phyloP scores from a whole-genome alignment of 345 rosid species.

The Physaria fendleri region DNA sequence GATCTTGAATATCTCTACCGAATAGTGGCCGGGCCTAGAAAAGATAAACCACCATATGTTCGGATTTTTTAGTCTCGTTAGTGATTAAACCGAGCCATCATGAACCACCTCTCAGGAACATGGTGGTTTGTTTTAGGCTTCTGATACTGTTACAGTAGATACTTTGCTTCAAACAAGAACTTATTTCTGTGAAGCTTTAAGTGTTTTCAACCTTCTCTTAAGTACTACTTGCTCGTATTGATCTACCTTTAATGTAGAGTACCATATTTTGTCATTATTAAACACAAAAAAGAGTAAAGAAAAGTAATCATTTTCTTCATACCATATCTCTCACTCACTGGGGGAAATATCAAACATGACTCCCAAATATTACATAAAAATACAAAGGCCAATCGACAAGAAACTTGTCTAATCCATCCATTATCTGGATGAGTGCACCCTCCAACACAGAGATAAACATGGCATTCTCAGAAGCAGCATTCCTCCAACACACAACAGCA shows the following conservation, averaged over 20 bases:
- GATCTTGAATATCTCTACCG: slow-evolving; percentile 81
- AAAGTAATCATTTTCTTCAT: neutral
- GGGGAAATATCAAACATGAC: neutral
- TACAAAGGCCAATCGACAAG: no score
- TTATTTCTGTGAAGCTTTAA: neutral
- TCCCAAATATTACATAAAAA: neutral
- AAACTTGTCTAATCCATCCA: no score
- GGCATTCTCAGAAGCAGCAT: slow-evolving; percentile 35
- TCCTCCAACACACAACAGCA: slow-evolving; percentile 46
- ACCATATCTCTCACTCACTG: no score
- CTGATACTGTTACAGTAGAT: neutral
- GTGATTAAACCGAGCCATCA: neutral
- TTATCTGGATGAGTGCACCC: neutral
- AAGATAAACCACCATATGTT: slow-evolving; percentile 72
- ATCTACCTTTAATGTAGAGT: neutral
- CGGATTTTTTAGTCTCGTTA: slow-evolving; percentile 29
- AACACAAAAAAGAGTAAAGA: neutral
- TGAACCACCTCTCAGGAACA: neutral
- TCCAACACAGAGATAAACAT: neutral
- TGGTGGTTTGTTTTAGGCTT: neutral
- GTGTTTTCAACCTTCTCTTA: neutral
- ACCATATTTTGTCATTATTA: neutral
- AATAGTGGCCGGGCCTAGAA: slow-evolving; percentile 66
- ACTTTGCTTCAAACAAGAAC: slow-evolving; percentile 11
- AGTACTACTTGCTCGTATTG: neutral